A percentile compares a stretch with the other conserved stretches of the same genome.
These are phyloP conservation scores for Xylariaceae sp. DNA, from an alignment of 2,329 filamentous ascomycete genomes.

Conservation along the genomic window DNA sequence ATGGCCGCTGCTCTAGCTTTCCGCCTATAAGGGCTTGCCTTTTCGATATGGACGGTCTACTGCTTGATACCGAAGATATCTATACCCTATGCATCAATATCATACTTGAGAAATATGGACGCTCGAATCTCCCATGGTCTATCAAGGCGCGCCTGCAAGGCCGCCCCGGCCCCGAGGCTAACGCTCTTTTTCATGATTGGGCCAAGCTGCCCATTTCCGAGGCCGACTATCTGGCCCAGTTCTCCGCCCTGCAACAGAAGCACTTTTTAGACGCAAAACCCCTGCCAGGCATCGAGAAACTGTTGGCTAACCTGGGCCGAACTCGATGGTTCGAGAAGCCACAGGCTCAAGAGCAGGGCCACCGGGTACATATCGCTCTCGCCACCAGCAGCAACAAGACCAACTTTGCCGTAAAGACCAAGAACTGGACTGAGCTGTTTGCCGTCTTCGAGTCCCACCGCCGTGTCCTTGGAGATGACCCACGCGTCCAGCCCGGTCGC, in stretches of 20 bases:
- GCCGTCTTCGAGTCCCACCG: conserved; percentile 72
- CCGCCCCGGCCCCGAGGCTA: conserved; percentile 60
- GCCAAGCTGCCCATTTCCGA: conserved; percentile 79
- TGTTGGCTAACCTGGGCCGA: conserved; percentile 67
- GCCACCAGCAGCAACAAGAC: conserved; percentile 77
- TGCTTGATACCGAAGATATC: conserved; percentile 90
- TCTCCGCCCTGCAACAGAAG: conserved; percentile 68
- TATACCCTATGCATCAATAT: conserved; percentile 87
- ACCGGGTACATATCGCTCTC: conserved; percentile 77
- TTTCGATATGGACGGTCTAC: conserved; percentile 98
- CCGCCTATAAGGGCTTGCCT: conserved; percentile 87
- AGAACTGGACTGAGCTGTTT: conserved; percentile 64
- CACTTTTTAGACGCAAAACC: conserved; percentile 78
- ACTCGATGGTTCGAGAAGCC: conserved; percentile 57
- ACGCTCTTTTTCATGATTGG: conserved; percentile 73
- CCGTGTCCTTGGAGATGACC: conserved; percentile 85
- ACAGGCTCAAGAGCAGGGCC: conserved; percentile 42
- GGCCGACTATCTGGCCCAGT: conserved; percentile 69
- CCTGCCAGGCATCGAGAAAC: conserved; percentile 75
- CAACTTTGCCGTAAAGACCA: conserved; percentile 81
- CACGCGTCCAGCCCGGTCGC: conserved; percentile 75
- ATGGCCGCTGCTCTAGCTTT: conserved; percentile 57
- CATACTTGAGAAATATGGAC: conserved; percentile 77
- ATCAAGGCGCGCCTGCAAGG: conserved; percentile 86
- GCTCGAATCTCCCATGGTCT: conserved; percentile 83